Base-by-base conservation (phyloP, 2,329 filamentous ascomycete species). In the Zasmidium citrigriseum region DNA sequence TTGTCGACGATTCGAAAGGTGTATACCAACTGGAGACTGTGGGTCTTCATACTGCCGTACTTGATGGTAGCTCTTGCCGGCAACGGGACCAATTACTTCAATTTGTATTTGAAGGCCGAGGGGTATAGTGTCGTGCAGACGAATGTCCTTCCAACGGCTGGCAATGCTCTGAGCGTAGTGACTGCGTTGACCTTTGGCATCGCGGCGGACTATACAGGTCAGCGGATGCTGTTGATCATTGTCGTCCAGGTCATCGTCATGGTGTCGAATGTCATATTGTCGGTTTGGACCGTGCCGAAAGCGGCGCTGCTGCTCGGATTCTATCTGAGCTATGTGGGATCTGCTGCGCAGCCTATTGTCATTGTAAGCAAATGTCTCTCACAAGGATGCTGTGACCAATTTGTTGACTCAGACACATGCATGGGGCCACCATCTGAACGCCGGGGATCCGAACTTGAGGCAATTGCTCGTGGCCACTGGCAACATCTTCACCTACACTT, bases 21-120 rank as follows among this genome's bases (percentile, higher is more conserved):
- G n/a, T 59, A 57, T 54, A 49, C 50, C 11, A 57, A 62, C 34
- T 62, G 60, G 60, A 52, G 60, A 23, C 45, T 62, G 5, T 62
- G 57, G 53, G n/a, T 57, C 1, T 59, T 59, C 23, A 52, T 62
- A 9, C 16, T 62, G 18, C 50, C 56, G 4, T 59, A 59, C 48
- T 44, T 60, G 1, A 60, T 25, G 16, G 54, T 57, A n/a, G 58
- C 54, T 3, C 58, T 57, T 48, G 54, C 54, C 21, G 54, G 49
- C 18, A 49, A 34, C 9, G 57, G 60, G 1, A 52, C 56, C 14
- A 59, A 54, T 11, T 62, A 59, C 34, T 62, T 62, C 57, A 62
- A 62, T 14, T 54, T 62, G 25, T 62, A 56, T 25, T 25, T 62
- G 5, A 59, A 62, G 24, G 55, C 54, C 25, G 51, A 62, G 12